Evolutionary conservation across 441 rosid genomes (phyloP).

Genomic region (Omphalea diandra): DNA sequence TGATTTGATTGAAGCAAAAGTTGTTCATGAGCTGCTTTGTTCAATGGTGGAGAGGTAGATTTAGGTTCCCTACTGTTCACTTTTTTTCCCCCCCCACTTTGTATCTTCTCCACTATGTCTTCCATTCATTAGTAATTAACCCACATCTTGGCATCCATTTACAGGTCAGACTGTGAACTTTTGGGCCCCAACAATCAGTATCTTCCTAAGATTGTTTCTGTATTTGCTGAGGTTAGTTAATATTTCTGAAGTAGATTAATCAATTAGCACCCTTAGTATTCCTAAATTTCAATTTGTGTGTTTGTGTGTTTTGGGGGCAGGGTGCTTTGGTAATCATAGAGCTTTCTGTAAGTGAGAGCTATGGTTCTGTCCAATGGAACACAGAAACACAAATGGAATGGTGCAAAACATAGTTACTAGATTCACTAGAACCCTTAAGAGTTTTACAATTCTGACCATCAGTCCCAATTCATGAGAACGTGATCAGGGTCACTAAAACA

Average conservation of each 20-base stretch:
- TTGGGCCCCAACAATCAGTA: slow-evolving; percentile 87
- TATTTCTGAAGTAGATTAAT: not conserved
- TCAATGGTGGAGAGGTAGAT: slow-evolving; percentile 91
- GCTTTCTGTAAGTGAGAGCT: too few species aligned
- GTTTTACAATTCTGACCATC: too few species aligned
- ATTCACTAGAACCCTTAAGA: too few species aligned
- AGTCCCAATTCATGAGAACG: too few species aligned
- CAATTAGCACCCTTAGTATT: not conserved
- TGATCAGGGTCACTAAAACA: too few species aligned
- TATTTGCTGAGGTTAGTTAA: slow-evolving; percentile 90
- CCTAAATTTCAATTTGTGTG: not conserved
- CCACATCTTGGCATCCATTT: slow-evolving; percentile 15
- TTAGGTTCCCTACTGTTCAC: not conserved
- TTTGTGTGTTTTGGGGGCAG: too few species aligned
- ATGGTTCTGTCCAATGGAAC: too few species aligned
- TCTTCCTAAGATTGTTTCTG: slow-evolving; percentile 82
- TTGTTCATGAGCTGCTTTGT: slow-evolving; percentile 96
- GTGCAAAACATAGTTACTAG: too few species aligned
- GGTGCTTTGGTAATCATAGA: too few species aligned
- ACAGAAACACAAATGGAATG: too few species aligned
- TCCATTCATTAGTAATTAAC: slow-evolving; percentile 7
- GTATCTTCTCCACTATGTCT: not conserved
- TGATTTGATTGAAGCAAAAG: slow-evolving; percentile 96
- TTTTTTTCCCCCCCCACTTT: too few species aligned
- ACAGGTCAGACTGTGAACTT: slow-evolving; percentile 85